Percentiles rank a stretch among this genome's conserved stretches.
These are phyloP conservation scores for Rhodotorula sp. DNA, from an alignment of 1,284 basidiomycete species.

Conservation along the genomic window DNA sequence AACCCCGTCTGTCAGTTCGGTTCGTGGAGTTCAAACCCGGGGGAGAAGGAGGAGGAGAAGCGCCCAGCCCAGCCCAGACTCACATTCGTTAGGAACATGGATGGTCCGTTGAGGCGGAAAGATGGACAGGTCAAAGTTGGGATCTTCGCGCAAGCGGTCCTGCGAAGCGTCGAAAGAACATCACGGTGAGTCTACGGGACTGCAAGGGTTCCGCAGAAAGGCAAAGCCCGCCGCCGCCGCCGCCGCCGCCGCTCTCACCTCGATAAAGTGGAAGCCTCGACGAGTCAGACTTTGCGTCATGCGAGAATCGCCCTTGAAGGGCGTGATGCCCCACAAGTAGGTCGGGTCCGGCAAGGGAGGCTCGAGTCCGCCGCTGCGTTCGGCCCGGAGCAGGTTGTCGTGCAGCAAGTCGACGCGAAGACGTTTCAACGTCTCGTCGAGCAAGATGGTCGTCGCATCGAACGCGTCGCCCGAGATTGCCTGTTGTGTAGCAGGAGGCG, in stretches of 20 bases:
- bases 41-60: background rate
- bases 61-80: background rate
- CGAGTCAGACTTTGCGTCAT: constrained; percentile 28
- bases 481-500: background rate
- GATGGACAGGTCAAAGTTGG: constrained; percentile 11
- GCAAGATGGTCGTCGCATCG: constrained; percentile 24
- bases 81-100: constrained; percentile 27
- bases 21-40: no score
- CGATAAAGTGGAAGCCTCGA: constrained; percentile 18
- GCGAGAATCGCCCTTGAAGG: constrained; percentile 25
- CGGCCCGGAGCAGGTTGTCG: constrained; percentile 13
- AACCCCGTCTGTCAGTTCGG: no score
- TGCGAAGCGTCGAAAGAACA: background rate
- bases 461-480: constrained; percentile 27
- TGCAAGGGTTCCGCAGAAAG: background rate
- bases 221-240: no score
- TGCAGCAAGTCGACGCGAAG: constrained; percentile 9
- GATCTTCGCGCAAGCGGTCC: constrained; percentile 19
- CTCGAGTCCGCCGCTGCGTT: constrained; percentile 2
- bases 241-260: constrained; percentile 1
- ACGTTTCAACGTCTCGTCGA: constrained; percentile 18
- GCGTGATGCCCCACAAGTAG: constrained; percentile 27
- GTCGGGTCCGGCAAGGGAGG: constrained; percentile 16
- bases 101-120: constrained; percentile 23
- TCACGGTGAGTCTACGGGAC: background rate